Evolutionary conservation across 139 green algal species (phyloP), one percentile per base, ranked within the genome.

Genomic region (Yamagishiella unicocca): DNA sequence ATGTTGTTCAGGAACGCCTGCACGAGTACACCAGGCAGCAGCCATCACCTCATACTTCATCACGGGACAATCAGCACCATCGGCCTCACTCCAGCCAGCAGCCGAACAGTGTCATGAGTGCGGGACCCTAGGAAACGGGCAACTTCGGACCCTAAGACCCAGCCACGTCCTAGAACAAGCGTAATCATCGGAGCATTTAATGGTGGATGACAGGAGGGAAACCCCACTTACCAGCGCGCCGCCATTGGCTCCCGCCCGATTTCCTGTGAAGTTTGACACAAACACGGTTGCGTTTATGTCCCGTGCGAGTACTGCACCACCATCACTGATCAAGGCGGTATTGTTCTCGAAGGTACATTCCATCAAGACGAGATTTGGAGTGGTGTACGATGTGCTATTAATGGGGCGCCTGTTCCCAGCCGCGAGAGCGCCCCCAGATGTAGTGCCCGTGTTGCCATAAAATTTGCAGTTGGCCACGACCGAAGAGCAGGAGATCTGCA

Each of bases 1-100:
- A 84, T 31, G 37, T 73, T 84, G 77, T 73, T 73, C 25, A 74
- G 38, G 8, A 74, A 25, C 5, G 77, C 77, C 77, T 84, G 37
- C 40, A 67, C 19, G 50, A 17, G 50, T 58, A n/a, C n/a, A n/a
- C n/a, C n/a, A n/a, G n/a, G n/a, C n/a, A n/a, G n/a, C n/a, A n/a
- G n/a, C n/a, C n/a, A n/a, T n/a, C n/a, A n/a, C n/a, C n/a, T n/a
- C n/a, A n/a, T n/a, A n/a, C n/a, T n/a, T n/a, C n/a, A n/a, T n/a
- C n/a, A n/a, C n/a, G n/a, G n/a, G n/a, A n/a, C n/a, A n/a, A n/a
- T n/a, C n/a, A n/a, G n/a, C n/a, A n/a, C n/a, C n/a, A n/a, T n/a
- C n/a, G n/a, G n/a, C n/a, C n/a, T n/a, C n/a, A n/a, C n/a, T n/a
- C n/a, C n/a, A n/a, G n/a, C n/a, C n/a, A n/a, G n/a, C n/a, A n/a